Conservation (phyloP, 2,329 filamentous ascomycete genomes). For the Curvularia sp. region DNA sequence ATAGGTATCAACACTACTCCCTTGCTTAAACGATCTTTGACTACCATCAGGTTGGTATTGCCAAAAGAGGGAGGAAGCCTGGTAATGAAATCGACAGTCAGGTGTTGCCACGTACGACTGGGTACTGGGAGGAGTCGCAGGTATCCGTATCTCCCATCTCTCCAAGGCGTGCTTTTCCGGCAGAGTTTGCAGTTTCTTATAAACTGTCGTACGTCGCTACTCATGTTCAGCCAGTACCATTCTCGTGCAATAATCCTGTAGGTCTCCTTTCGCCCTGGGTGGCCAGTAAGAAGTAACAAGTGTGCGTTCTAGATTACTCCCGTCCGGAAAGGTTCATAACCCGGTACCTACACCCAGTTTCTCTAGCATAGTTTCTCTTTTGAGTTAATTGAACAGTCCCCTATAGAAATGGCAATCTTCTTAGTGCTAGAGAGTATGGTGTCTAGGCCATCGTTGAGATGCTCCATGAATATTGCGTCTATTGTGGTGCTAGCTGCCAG, state of each 20-base stretch:
- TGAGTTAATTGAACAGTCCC: not conserved
- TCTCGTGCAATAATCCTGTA: not conserved
- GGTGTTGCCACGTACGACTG: not conserved
- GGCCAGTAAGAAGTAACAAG: not conserved
- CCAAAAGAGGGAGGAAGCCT: no score
- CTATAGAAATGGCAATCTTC: no score
- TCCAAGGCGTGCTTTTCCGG: not conserved
- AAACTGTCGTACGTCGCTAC: not conserved
- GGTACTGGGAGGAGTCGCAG: not conserved
- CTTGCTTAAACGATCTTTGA: no score
- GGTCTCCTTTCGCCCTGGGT: not conserved
- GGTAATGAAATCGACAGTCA: no score
- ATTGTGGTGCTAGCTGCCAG: no score
- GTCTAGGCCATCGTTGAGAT: no score
- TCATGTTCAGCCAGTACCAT: not conserved
- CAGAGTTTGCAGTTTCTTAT: not conserved
- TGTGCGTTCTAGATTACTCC: not conserved
- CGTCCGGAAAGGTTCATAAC: not conserved
- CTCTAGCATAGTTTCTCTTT: not conserved
- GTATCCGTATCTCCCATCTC: not conserved
- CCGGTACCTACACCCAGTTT: not conserved
- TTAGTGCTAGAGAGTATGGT: not conserved
- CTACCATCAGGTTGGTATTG: no score
- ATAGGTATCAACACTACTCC: not conserved
- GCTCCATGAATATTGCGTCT: no score